Base-by-base conservation (phyloP, 495 filamentous ascomycete genomes). In the Aspergillus egyptiacus region DNA sequence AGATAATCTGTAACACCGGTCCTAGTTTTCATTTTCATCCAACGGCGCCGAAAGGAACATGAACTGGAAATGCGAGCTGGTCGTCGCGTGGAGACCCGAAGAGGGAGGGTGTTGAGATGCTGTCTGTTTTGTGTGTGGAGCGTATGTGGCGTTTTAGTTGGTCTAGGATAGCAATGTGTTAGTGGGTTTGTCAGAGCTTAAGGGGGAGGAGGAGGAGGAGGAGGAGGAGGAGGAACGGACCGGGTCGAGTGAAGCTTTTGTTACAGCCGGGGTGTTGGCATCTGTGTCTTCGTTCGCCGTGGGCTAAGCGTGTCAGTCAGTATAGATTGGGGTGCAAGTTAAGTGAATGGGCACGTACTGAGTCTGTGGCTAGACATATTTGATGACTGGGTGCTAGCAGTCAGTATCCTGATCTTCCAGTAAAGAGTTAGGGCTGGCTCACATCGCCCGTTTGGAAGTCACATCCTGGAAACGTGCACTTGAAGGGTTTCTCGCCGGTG, bases 401-500 rank as follows among this genome's bases (percentile, higher is more conserved):
- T 53, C 44, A 53, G 48, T 30, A 32, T 44, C 14, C 2, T 30
- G 11, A 11, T 17, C 3, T 6, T 14, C 11, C 20, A 11, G 23
- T 6, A 13, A 9, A 15, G 27, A 28, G 1, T 15, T 18, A 27
- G 36, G 25, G 30, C n/a, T n/a, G 30, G 60, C 70, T 62, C 57
- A 73, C 70, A 55, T 74, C 71, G 43, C 71, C 71, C 2, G 71
- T 74, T 35, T 70, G 59, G 33, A 74, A 74, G 36, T 63, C 69
- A 39, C 71, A 74, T 18, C 71, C 71, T n/a, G 71, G 70, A 52
- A 58, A 73, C 2, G 64, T 69, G 46, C 74, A 78, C 38, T 71
- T 71, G 43, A 76, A 70, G 3, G 72, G 74, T 50, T 78, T 78
- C 35, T 75, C 73, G 30, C 72, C 71, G 2, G 70, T 74, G 39